A percentile compares a stretch with the other conserved stretches of the same genome.
These are phyloP conservation scores for Podospora pseudocomata DNA, from an alignment of 495 filamentous ascomycete species.

Conservation along the genomic window DNA sequence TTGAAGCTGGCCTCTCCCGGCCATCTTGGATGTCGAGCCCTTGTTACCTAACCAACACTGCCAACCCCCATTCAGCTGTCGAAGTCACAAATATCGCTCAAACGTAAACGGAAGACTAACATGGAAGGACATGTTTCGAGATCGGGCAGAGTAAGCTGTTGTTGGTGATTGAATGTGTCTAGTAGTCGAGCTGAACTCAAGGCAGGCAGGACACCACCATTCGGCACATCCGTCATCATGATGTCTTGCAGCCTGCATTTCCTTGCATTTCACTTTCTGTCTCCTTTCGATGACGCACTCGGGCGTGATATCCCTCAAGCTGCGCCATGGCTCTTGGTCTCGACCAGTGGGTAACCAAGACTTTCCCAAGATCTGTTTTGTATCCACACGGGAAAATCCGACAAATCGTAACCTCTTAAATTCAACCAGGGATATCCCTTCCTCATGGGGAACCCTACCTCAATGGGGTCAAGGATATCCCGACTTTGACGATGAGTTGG, in stretches of 20 bases:
- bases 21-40: neutral
- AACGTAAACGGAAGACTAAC: neutral
- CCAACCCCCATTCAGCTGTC: neutral
- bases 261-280: neutral
- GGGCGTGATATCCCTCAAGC: neutral
- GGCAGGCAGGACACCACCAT: neutral
- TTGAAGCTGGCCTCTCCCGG: neutral
- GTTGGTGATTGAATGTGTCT: too few species aligned
- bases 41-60: constrained; percentile 3
- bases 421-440: neutral
- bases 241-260: neutral
- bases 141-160: neutral
- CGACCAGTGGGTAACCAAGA: neutral
- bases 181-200: neutral
- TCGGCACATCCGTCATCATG: neutral
- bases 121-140: neutral
- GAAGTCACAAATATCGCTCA: constrained; percentile 2
- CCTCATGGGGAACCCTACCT: neutral
- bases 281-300: neutral
- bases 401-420: neutral
- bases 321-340: neutral
- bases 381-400: neutral
- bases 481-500: neutral
- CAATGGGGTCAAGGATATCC: neutral
- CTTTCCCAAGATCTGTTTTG: neutral